Conservation (phyloP, 1,139 yeast species). For the Pichia sp. region DNA sequence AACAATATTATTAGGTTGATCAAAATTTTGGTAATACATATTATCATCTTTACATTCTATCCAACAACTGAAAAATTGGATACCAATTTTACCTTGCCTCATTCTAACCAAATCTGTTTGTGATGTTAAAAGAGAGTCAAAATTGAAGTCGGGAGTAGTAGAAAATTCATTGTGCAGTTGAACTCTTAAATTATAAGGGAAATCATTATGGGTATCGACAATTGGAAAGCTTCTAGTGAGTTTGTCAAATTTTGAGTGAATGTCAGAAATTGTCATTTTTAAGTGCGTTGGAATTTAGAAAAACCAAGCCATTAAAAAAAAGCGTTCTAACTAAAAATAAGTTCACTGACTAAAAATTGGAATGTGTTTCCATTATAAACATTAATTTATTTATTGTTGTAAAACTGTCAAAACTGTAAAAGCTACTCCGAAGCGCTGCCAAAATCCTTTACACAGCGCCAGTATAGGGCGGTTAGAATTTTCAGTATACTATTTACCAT, state of each 20-base stretch:
- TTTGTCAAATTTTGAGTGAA: conserved; percentile 25
- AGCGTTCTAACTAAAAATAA: neutral
- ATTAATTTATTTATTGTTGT: neutral
- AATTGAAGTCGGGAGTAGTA: conserved; percentile 30
- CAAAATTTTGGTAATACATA: conserved; percentile 36
- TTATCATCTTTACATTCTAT: conserved; percentile 40
- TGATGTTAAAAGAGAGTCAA: conserved; percentile 32
- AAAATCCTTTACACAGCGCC: too few species aligned
- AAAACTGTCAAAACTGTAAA: neutral
- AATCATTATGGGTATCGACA: conserved; percentile 45
- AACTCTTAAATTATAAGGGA: conserved; percentile 38
- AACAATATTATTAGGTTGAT: conserved; percentile 37
- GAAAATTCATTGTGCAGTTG: conserved; percentile 40
- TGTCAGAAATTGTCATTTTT: conserved; percentile 4
- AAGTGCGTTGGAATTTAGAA: too few species aligned
- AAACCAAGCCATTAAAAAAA: neutral
- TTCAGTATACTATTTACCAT: too few species aligned
- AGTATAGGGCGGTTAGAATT: too few species aligned
- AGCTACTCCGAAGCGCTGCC: neutral
- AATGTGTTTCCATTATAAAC: neutral
- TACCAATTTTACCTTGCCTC: conserved; percentile 37
- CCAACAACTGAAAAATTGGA: conserved; percentile 43
- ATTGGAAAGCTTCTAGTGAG: conserved; percentile 33
- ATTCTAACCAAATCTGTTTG: conserved; percentile 39
- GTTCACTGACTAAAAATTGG: neutral